These are phyloP conservation scores for Euphorbia celastroides DNA, from an alignment of 441 rosid species.

Conservation along the genomic window DNA sequence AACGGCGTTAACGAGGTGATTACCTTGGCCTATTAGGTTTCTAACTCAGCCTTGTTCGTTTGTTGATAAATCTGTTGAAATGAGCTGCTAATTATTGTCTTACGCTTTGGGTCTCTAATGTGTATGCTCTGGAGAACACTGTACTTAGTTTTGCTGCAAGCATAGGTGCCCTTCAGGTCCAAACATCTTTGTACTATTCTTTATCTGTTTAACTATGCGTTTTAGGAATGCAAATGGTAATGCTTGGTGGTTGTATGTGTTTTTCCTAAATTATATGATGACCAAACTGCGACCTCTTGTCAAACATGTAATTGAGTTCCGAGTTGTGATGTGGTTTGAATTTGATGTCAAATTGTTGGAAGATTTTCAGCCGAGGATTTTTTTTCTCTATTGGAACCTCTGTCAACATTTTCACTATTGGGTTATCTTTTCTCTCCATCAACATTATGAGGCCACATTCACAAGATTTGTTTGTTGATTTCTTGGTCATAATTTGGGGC, in stretches of 20 bases:
- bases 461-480: not conserved
- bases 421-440: not conserved
- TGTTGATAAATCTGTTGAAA: conserved; percentile 9
- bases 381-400: not conserved
- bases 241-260: not conserved
- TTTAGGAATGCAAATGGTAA: not conserved
- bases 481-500: not conserved
- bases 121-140: not conserved
- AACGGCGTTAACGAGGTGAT: conserved; percentile 54
- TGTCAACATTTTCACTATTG: not conserved
- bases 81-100: not conserved
- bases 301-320: not conserved
- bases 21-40: conserved; percentile 2
- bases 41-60: conserved; percentile 10
- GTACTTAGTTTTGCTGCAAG: too few relatives aligned
- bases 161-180: not conserved
- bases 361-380: not conserved
- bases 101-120: not conserved
- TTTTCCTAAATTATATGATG: not conserved
- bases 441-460: not conserved
- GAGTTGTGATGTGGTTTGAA: not conserved
- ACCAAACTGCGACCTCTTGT: not conserved
- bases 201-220: not conserved
- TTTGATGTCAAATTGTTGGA: not conserved
- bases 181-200: not conserved